Evolutionary conservation across 345 rosid species (phyloP), one percentile per base, ranked within the genome.

Genomic region (Streptanthus diversifolius): DNA sequence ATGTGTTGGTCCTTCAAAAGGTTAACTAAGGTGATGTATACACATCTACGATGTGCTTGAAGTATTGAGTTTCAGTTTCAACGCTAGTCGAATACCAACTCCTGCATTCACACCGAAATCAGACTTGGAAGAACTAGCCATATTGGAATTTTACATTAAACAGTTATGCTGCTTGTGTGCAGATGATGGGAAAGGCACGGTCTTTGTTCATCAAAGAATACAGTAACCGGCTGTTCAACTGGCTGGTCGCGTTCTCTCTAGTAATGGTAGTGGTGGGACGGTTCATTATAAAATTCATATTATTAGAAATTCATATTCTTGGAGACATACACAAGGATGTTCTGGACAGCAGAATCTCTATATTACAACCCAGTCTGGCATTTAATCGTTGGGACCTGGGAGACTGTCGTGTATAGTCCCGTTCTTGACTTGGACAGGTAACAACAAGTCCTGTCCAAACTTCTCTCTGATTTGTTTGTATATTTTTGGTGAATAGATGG

Each of bases 291-390:
- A 95, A 92, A 68, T 95, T 95, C 80, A 81, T 95, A 61, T 61
- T 95, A 82, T 58, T 95, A 55, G 99, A 95, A 85, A 85, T 95
- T 95, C 54, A 92, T 95, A 82, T 95, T 95, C 90, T 74, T 92
- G 77, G 99, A 95, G 87, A 92, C 96, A 1, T 95, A 91, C 76
- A 90, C 97, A 4, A 85, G 98, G 75, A 81, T 95, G 96, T 92
- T 95, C 66, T 95, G 99, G 99, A 84, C 99, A 9, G 90, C 98
- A 3, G 98, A 95, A 72, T 78, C 97, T 58, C 97, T 95, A 37
- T 95, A 87, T 77, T 95, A 92, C 85, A 92, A 95, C 59, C 97
- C 96, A 7, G 81, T 83, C 68, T 95, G 98, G 99, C 97, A 95
- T 85, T 76, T 90, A 68, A 85, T 95, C 30, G 96, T 95, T 19